Conservation (phyloP, 176 grass and related monocot genomes). For the Eragrostis curvula region DNA sequence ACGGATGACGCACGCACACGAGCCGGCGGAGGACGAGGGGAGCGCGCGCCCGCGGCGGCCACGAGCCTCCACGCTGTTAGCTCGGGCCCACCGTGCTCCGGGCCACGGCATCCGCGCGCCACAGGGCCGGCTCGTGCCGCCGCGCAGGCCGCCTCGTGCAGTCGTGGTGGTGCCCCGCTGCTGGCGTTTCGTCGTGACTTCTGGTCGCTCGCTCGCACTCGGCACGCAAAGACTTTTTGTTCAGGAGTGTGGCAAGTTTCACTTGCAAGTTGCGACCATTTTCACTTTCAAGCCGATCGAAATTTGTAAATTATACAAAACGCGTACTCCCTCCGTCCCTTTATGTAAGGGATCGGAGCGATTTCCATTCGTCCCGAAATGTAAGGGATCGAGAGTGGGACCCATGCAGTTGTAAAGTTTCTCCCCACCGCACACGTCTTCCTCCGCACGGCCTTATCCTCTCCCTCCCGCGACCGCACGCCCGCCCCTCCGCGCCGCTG, state of each 20-base stretch:
- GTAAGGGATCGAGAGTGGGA: no score
- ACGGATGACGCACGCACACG: no score
- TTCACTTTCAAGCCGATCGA: background rate
- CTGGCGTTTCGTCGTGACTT: background rate
- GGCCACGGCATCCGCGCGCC: background rate
- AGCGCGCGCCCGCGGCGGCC: background rate
- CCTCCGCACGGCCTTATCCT: no score
- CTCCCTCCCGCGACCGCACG: no score
- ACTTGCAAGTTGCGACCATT: background rate
- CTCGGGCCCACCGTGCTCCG: background rate
- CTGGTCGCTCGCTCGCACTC: background rate
- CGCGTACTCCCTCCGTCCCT: no score
- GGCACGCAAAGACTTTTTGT: background rate
- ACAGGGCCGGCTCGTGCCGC: background rate
- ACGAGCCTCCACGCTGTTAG: conserved; percentile 11
- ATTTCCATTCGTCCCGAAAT: no score
- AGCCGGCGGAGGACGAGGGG: no score
- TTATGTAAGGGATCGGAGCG: no score
- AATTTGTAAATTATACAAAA: background rate
- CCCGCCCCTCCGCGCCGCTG: no score
- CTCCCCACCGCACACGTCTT: no score
- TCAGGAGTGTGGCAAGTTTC: background rate
- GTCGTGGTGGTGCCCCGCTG: background rate
- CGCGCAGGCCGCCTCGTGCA: background rate
- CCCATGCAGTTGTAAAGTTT: no score